Evolutionary conservation across 1,284 basidiomycete genomes (phyloP).

Genomic region (Rhodotorula mucilaginosa): DNA sequence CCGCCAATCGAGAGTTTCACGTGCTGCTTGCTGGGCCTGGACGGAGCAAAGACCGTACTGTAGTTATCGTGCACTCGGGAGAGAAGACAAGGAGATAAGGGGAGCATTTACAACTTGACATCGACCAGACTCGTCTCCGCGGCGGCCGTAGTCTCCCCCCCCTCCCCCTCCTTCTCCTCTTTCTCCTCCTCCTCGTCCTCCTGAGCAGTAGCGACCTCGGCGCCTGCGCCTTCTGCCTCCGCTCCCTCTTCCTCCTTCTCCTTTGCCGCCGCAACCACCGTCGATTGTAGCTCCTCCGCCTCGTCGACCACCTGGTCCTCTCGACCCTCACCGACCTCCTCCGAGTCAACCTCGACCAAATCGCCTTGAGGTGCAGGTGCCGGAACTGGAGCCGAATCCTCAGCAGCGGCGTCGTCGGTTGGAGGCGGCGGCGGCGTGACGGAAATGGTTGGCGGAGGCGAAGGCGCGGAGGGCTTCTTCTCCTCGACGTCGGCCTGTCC

Average conservation of each 20-base stretch:
- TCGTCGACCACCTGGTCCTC: neutral
- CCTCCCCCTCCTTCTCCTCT: neutral
- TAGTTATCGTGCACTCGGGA: no score
- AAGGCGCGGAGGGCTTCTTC: neutral
- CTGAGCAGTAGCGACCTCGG: neutral
- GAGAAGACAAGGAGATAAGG: no score
- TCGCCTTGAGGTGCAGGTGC: neutral
- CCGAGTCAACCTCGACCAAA: neutral
- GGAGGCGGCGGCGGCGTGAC: no score
- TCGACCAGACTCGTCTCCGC: slow-evolving; percentile 21
- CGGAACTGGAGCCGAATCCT: neutral
- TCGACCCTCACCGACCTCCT: neutral
- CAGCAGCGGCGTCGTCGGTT: neutral
- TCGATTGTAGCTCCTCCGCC: neutral
- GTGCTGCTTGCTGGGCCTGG: no score
- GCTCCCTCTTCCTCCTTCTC: neutral
- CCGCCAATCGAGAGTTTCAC: no score
- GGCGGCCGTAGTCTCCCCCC: neutral
- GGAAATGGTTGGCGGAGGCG: neutral
- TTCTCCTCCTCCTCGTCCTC: neutral
- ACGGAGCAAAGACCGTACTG: no score
- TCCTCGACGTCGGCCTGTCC: neutral
- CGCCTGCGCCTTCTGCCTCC: neutral
- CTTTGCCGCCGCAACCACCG: no score
- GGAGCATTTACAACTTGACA: slow-evolving; percentile 1